Conservation (phyloP, 495 filamentous ascomycete genomes). For the Tuber brumale region DNA sequence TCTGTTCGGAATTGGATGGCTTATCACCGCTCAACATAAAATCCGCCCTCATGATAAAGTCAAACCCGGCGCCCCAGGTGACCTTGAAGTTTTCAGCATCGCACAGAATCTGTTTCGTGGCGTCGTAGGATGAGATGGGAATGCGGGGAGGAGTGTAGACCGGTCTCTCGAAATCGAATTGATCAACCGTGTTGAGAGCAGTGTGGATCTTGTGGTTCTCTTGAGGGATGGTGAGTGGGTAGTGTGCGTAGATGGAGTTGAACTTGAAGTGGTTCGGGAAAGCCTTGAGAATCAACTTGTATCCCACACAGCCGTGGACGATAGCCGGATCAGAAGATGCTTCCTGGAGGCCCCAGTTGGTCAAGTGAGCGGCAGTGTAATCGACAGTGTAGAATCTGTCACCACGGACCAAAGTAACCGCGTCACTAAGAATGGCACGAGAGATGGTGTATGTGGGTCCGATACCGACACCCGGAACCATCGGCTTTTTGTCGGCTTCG, state of each 20-base stretch:
- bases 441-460: slow-evolving; percentile 77
- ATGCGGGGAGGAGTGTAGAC: slow-evolving; percentile 49
- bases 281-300: slow-evolving; percentile 71
- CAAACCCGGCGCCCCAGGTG: slow-evolving; percentile 55
- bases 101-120: slow-evolving; percentile 57
- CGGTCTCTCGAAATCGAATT: slow-evolving; percentile 67
- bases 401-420: slow-evolving; percentile 74
- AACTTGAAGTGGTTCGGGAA: slow-evolving; percentile 73
- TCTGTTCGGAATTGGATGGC: slow-evolving; percentile 46
- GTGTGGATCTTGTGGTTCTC: slow-evolving; percentile 71
- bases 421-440: slow-evolving; percentile 76
- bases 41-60: slow-evolving; percentile 49
- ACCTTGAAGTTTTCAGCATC: slow-evolving; percentile 58
- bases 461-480: slow-evolving; percentile 72
- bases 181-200: slow-evolving; percentile 59
- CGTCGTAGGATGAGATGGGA: slow-evolving; percentile 56
- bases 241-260: slow-evolving; percentile 82
- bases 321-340: slow-evolving; percentile 65
- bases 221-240: slow-evolving; percentile 69
- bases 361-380: slow-evolving; percentile 53
- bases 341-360: slow-evolving; percentile 64
- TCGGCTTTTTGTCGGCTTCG: slow-evolving; percentile 68
- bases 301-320: slow-evolving; percentile 76
- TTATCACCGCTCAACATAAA: slow-evolving; percentile 56
- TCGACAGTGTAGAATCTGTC: slow-evolving; percentile 78